Percentiles rank a stretch among this genome's conserved stretches.
Conservation (phyloP, 345 rosid genomes). For the Eucalyptus regnans region DNA sequence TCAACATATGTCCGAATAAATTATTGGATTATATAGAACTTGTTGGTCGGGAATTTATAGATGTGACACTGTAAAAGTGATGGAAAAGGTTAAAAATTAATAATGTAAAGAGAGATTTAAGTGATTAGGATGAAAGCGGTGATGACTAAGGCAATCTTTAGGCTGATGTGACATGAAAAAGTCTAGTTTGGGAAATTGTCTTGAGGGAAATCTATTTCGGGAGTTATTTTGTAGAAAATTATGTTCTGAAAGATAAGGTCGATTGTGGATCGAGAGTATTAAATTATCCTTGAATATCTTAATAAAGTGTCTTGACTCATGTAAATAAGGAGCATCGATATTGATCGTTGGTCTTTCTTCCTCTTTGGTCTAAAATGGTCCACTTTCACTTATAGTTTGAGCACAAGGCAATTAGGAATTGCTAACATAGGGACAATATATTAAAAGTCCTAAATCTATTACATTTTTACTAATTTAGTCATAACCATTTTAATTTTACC, state of each 20-base stretch:
- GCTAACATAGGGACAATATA: too few relatives aligned
- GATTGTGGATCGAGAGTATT: neutral
- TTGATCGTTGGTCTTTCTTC: neutral
- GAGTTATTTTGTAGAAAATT: neutral
- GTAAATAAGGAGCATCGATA: neutral
- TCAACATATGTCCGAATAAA: neutral
- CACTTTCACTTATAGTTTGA: neutral
- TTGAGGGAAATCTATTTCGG: neutral
- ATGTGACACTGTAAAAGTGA: neutral
- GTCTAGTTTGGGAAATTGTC: neutral
- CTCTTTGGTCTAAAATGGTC: neutral
- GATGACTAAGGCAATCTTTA: neutral
- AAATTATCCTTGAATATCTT: neutral
- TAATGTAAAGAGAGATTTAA: neutral
- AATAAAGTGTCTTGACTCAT: neutral
- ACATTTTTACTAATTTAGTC: accelerated
- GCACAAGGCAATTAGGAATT: neutral
- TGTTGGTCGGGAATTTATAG: neutral
- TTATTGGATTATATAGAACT: neutral
- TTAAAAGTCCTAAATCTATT: too few relatives aligned
- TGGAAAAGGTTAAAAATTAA: neutral
- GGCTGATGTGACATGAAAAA: neutral
- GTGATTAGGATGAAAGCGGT: neutral
- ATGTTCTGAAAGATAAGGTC: neutral
- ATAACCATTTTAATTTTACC: too few relatives aligned